phyloP scores from a whole-genome alignment of 345 rosid genomes.

The Euphorbia pulcherrima region DNA sequence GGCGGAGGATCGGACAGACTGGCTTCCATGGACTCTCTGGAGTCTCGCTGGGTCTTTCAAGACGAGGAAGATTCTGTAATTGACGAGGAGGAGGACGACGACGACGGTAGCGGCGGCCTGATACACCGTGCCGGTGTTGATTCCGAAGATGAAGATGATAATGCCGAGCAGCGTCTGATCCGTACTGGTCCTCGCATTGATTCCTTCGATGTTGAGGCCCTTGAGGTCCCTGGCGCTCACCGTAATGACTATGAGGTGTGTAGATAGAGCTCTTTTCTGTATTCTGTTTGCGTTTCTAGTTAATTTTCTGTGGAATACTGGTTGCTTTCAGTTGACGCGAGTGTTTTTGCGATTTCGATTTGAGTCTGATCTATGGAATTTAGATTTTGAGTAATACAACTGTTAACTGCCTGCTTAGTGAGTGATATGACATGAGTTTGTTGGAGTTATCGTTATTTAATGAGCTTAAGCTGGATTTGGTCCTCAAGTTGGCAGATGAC shows the following conservation, averaged over 20 bases:
- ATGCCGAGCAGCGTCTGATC: conserved; percentile 66
- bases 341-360: background rate
- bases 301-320: background rate
- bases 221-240: conserved; percentile 80
- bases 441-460: background rate
- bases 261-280: background rate
- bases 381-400: background rate
- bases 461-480: background rate
- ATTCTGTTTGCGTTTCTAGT: background rate
- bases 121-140: conserved; percentile 40
- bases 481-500: background rate
- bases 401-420: background rate
- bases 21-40: conserved; percentile 70
- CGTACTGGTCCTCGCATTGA: conserved; percentile 86
- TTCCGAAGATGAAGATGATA: conserved; percentile 72
- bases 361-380: background rate
- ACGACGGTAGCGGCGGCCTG: conserved; percentile 27
- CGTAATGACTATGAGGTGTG: conserved; percentile 71
- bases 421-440: background rate
- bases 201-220: conserved; percentile 95
- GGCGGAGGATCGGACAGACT: conserved; percentile 49
- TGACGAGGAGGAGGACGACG: conserved; percentile 43
- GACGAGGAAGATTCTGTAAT: conserved; percentile 73
- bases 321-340: conserved; percentile 1
- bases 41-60: conserved; percentile 93